phyloP scores from a whole-genome alignment of 2,329 filamentous ascomycete genomes.

The Hypoxylon sp. region DNA sequence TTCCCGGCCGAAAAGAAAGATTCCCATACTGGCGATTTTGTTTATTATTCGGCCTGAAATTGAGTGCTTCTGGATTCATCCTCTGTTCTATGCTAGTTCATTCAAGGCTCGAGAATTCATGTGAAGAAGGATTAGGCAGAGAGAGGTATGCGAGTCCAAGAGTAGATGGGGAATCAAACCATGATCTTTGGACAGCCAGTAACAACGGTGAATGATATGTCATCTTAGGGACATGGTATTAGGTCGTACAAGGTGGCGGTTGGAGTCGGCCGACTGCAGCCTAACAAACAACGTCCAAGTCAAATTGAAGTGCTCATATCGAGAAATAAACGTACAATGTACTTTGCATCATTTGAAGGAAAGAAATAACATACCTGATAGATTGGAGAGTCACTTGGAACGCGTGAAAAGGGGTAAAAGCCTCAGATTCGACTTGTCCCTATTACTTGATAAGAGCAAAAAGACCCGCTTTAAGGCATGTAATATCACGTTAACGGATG shows the following conservation, averaged over 20 bases:
- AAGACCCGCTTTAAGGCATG: not conserved
- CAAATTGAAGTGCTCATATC: not conserved
- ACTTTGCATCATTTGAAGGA: not conserved
- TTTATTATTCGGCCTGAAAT: slow-evolving; percentile 6
- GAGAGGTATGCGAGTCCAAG: not conserved
- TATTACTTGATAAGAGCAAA: not conserved
- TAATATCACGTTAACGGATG: not conserved
- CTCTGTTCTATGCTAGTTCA: not conserved
- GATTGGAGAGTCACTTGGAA: not conserved
- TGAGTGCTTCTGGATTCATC: slow-evolving; percentile 22
- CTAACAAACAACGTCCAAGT: not conserved
- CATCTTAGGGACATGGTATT: no score
- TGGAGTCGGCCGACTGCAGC: not conserved
- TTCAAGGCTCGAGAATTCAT: not conserved
- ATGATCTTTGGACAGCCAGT: not conserved
- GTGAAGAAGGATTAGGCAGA: not conserved
- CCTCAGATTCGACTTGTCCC: not conserved
- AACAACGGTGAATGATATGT: not conserved
- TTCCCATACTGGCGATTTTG: not conserved
- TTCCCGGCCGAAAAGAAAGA: not conserved
- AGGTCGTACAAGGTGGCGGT: slow-evolving; percentile 10
- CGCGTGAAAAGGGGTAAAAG: not conserved
- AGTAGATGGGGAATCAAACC: slow-evolving; percentile 1
- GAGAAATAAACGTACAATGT: not conserved
- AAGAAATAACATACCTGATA: not conserved